These are phyloP conservation scores for Metschnikowia amazonensis DNA, from an alignment of 805 yeast species.

Conservation along the genomic window DNA sequence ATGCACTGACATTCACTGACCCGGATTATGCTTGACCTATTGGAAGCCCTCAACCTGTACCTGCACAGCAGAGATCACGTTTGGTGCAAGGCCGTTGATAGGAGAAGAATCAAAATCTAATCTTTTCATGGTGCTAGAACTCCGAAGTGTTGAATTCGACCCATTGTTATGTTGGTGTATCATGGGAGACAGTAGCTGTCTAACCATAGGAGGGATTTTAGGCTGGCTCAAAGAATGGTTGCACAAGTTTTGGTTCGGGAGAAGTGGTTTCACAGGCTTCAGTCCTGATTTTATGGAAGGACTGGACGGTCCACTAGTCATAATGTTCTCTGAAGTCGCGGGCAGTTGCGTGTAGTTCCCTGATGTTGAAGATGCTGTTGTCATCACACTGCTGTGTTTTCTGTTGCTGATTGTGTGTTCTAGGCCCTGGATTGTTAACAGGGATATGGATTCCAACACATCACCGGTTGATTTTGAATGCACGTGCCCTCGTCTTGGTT, in stretches of 20 bases:
- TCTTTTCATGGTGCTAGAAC: conserved; percentile 31
- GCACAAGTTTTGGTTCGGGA: conserved; percentile 17
- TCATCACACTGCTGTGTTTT: conserved; percentile 18
- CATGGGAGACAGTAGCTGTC: conserved; percentile 17
- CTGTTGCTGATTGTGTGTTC: conserved; percentile 14
- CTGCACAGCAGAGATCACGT: conserved; percentile 39
- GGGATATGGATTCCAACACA: conserved; percentile 14
- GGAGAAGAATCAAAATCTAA: conserved; percentile 28
- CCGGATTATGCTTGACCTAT: neutral
- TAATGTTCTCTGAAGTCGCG: conserved; percentile 9
- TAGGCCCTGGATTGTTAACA: conserved; percentile 15
- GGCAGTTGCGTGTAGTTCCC: conserved; percentile 9
- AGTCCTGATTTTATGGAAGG: conserved; percentile 15
- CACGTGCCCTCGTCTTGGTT: neutral
- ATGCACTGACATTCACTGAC: neutral
- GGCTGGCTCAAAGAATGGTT: conserved; percentile 14
- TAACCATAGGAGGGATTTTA: conserved; percentile 14
- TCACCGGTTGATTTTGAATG: conserved; percentile 16
- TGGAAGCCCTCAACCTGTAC: conserved; percentile 27
- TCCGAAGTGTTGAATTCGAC: conserved; percentile 24
- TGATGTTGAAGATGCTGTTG: conserved; percentile 19
- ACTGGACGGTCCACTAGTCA: conserved; percentile 16
- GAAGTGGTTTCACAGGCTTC: conserved; percentile 19
- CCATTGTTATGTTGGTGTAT: conserved; percentile 18
- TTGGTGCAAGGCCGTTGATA: conserved; percentile 29